Conservation (phyloP, 2,329 filamentous ascomycete species). For the Aspergillus sp. region DNA sequence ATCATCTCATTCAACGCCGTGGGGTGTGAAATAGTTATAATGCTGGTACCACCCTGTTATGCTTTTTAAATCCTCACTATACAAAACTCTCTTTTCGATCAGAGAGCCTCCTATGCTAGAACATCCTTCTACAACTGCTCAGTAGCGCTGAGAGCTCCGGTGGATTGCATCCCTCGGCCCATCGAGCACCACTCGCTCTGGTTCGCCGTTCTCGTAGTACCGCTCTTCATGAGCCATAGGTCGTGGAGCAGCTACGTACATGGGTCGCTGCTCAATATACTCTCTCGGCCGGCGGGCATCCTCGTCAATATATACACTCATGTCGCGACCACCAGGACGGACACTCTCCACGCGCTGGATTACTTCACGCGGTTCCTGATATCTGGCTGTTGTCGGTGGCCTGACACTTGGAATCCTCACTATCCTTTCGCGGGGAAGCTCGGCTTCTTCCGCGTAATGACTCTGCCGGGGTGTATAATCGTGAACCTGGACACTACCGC, state of each 20-base stretch:
- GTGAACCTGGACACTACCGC: conserved; percentile 42
- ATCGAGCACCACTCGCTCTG: conserved; percentile 32
- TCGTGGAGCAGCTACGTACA: conserved; percentile 41
- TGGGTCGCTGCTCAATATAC: conserved; percentile 46
- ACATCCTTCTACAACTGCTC: conserved; percentile 10
- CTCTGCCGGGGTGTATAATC: conserved; percentile 40
- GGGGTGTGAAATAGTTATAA: not conserved
- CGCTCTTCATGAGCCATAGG: conserved; percentile 32
- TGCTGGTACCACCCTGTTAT: not conserved
- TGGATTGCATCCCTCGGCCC: conserved; percentile 31
- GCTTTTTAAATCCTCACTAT: not conserved
- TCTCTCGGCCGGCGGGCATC: conserved; percentile 44
- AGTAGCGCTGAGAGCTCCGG: conserved; percentile 36
- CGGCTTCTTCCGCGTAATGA: conserved; percentile 64
- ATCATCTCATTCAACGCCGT: not conserved
- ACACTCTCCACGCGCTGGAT: conserved; percentile 44
- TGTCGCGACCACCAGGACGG: conserved; percentile 43
- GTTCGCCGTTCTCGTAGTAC: conserved; percentile 39
- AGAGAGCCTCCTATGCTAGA: not conserved
- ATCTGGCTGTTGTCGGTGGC: conserved; percentile 48
- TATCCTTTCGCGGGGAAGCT: conserved; percentile 58
- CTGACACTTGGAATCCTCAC: conserved; percentile 60
- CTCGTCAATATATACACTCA: conserved; percentile 46
- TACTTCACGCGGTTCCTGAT: conserved; percentile 43
- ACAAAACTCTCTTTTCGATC: not conserved